A percentile compares a stretch with the other conserved stretches of the same genome.
Evolutionary conservation across 2,329 filamentous ascomycete genomes (phyloP).

Genomic region (Botryotinia narcissicola): DNA sequence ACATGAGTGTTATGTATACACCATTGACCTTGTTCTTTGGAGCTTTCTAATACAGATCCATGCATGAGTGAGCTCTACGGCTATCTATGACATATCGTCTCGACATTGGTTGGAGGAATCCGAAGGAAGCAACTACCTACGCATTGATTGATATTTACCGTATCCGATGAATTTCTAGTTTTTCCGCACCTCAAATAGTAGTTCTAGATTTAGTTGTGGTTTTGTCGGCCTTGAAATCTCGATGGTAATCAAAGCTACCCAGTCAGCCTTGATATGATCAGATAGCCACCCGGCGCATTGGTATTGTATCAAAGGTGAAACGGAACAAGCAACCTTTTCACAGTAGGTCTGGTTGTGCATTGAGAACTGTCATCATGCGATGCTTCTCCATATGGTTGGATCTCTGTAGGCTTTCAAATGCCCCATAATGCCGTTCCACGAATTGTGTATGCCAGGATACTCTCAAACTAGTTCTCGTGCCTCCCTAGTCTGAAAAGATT

Average conservation of each 20-base stretch:
- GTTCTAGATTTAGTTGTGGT: background rate
- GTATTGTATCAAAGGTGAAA: background rate
- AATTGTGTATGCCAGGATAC: background rate
- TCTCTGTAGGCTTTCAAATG: background rate
- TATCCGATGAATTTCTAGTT: background rate
- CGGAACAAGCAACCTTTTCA: background rate
- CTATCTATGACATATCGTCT: background rate
- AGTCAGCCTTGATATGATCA: background rate
- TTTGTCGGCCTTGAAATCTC: background rate
- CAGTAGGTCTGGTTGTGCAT: background rate
- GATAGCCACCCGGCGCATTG: background rate
- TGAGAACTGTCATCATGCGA: background rate
- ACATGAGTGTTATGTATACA: background rate
- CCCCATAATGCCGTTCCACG: background rate
- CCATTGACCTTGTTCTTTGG: background rate
- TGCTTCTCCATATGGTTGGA: background rate
- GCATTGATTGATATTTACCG: background rate
- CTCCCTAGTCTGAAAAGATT: background rate
- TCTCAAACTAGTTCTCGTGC: background rate
- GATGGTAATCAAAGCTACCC: background rate
- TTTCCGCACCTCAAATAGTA: background rate
- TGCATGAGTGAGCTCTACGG: background rate
- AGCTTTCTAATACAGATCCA: background rate
- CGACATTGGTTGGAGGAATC: background rate
- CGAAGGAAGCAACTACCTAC: background rate